Evolutionary conservation across 768 basidiomycete genomes (phyloP).

Genomic region (Cyclocybe cylindracea): DNA sequence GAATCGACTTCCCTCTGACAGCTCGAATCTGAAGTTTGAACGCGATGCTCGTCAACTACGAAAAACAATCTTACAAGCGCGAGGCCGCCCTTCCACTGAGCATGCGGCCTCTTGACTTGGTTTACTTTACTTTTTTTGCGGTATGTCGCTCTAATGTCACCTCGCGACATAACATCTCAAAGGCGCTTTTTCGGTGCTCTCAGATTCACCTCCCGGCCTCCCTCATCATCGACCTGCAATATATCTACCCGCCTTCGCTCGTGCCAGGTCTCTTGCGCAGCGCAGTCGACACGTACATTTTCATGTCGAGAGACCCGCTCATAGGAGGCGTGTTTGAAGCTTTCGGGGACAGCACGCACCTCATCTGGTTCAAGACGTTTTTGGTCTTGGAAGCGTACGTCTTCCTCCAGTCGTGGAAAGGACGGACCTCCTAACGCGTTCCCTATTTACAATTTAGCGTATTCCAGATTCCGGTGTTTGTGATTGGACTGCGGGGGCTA

Average conservation of each 20-base stretch:
- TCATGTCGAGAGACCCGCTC: conserved; percentile 67
- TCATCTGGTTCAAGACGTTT: conserved; percentile 69
- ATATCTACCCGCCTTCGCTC: conserved; percentile 54
- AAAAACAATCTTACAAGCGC: conserved; percentile 16
- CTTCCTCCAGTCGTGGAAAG: background rate
- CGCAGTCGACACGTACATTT: conserved; percentile 52
- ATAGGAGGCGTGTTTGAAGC: conserved; percentile 52
- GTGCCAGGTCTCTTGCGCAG: conserved; percentile 48
- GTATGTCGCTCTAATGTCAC: conserved; percentile 33
- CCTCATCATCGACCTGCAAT: conserved; percentile 70
- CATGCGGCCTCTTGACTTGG: conserved; percentile 60
- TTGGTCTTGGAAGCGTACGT: conserved; percentile 61
- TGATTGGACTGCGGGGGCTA: conserved; percentile 64
- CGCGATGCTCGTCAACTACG: conserved; percentile 23
- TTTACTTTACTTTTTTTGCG: conserved; percentile 74
- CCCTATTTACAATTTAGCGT: conserved; percentile 32
- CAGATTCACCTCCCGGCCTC: conserved; percentile 70
- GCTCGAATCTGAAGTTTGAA: background rate
- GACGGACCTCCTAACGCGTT: background rate
- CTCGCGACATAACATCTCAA: background rate
- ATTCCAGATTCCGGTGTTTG: conserved; percentile 78
- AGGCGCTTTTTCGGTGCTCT: background rate
- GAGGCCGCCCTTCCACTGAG: conserved; percentile 36
- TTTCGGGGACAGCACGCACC: conserved; percentile 32
- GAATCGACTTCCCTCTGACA: background rate